Percentiles rank a stretch among this genome's conserved stretches.
Conservation (phyloP, 208 protist genomes). For the Wallacemonas sp. region DNA sequence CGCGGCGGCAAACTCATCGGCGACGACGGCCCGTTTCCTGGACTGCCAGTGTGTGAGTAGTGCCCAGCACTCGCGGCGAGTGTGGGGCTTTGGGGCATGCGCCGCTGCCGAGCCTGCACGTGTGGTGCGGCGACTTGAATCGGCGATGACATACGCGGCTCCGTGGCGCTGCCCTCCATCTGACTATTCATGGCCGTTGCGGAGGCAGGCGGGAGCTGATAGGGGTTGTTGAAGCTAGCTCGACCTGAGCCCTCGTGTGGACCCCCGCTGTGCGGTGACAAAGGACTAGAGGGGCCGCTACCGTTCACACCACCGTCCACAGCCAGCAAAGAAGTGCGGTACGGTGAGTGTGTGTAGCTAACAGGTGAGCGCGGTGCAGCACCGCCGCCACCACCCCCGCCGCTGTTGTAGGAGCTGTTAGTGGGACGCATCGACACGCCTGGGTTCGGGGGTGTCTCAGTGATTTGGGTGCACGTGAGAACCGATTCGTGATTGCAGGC, state of each 20-base stretch:
- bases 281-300: constrained; percentile 4
- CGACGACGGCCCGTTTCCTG: constrained; percentile 18
- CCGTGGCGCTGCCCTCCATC: background rate
- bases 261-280: background rate
- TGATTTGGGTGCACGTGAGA: no score
- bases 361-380: constrained; percentile 1
- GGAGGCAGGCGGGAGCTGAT: background rate
- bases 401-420: background rate
- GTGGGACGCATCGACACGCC: background rate
- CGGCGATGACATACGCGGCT: background rate
- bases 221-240: background rate
- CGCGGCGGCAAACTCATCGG: constrained; percentile 20
- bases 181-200: background rate
- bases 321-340: background rate
- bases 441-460: no score
- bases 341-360: constrained; percentile 12
- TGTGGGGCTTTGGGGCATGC: constrained; percentile 21
- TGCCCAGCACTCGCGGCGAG: constrained; percentile 3
- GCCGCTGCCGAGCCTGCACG: constrained; percentile 10
- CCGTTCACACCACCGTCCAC: background rate
- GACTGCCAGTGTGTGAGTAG: constrained; percentile 16
- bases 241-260: background rate
- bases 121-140: constrained; percentile 1
- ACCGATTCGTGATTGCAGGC: no score
- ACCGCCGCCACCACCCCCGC: background rate